Base-by-base conservation (phyloP, 2,329 filamentous ascomycete species). In the Orbilia blumenaviensis region DNA sequence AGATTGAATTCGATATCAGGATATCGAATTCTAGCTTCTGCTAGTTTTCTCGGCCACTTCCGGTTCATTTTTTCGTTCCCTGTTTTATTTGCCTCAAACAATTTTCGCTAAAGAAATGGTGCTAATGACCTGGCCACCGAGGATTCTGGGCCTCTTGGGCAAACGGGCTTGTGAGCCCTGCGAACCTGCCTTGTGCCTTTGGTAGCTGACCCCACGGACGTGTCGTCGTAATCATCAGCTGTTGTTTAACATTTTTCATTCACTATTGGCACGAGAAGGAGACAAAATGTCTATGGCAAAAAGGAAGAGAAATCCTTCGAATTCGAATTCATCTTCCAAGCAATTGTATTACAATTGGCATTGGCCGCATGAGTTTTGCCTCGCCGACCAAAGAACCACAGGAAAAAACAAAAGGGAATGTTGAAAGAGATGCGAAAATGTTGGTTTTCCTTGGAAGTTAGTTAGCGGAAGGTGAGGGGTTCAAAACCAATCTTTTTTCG, bases 181-280 rank as follows among this genome's bases (percentile, higher is more conserved):
- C 29, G 38, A 56, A 23, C 52, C 52, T 38, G 52, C 52, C 52
- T 56, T 56, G 52, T 38, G 48, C 52, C 32, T 1, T 36, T 14
- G 8, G 29, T 3, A 38, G 52, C 50, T 36, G 27, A 56, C 50
- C 50, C 50, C 50, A 56, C 50, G 50, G n/a, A n/a, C 21, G 6
- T n/a, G 50, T 56, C 52, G 52, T 56, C 52, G 52, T 56, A 56
- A 56, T 56, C 52, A 23, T 56, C 52, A 56, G 52, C 52, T 56
- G 52, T 18, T 23, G 1, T 36, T 56, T 46, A 23, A 3, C 12
- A 23, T 46, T 56, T 56, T 16, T 10, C 32, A 18, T n/a, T 38
- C 12, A n/a, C n/a, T n/a, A n/a, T n/a, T n/a, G n/a, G n/a, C n/a
- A n/a, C n/a, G n/a, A n/a, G n/a, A n/a, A n/a, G n/a, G n/a, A n/a